Evolutionary conservation across 2,329 filamentous ascomycete species (phyloP).

Genomic region (Aspergillus caelatus): DNA sequence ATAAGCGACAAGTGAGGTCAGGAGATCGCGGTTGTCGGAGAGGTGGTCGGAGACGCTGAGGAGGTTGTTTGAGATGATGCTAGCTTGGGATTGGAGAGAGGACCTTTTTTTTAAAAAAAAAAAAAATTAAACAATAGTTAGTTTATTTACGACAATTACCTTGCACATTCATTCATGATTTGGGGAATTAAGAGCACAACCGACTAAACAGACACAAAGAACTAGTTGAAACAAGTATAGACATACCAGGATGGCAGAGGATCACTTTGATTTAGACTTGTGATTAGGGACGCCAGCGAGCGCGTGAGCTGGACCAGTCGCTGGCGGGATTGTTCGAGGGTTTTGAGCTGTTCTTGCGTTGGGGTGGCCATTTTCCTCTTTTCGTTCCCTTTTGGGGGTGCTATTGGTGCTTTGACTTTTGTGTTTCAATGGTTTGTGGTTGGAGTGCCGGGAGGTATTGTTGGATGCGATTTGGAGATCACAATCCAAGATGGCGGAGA

Average conservation of each 20-base stretch:
- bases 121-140: background rate
- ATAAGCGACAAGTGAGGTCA: constrained; percentile 71
- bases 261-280: constrained; percentile 63
- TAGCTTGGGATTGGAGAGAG: constrained; percentile 71
- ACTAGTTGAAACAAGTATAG: background rate
- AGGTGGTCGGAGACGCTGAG: constrained; percentile 67
- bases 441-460: background rate
- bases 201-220: background rate
- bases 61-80: constrained; percentile 72
- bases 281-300: constrained; percentile 67
- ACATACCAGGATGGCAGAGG: constrained; percentile 69
- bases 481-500: background rate
- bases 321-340: constrained; percentile 71
- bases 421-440: background rate
- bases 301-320: constrained; percentile 69
- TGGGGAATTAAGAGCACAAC: background rate
- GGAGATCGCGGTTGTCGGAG: constrained; percentile 66
- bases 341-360: constrained; percentile 54
- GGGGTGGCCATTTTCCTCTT: constrained; percentile 38
- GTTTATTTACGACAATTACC: too few relatives aligned
- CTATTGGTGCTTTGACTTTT: background rate
- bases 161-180: background rate
- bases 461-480: background rate
- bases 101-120: constrained; percentile 58
- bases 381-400: background rate